phyloP scores from a whole-genome alignment of 345 rosid species.

The Aquilaria malaccensis region DNA sequence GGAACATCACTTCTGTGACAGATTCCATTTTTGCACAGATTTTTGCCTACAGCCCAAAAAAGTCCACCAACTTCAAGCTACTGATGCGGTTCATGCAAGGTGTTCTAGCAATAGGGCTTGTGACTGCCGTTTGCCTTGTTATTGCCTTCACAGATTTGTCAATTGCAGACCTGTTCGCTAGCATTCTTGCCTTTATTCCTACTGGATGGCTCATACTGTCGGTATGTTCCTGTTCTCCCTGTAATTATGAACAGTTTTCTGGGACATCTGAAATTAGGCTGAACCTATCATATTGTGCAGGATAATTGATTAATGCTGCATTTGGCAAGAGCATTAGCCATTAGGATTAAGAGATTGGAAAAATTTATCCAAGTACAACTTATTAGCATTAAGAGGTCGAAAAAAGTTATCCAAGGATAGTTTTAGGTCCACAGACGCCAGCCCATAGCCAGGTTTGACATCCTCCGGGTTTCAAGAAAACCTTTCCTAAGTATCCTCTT shows the following conservation, averaged over 20 bases:
- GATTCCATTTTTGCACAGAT: constrained; percentile 38
- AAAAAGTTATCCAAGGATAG: too few relatives aligned
- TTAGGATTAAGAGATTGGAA: background rate
- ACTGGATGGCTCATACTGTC: constrained; percentile 85
- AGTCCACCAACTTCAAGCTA: constrained; percentile 53
- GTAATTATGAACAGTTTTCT: background rate
- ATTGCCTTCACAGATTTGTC: constrained; percentile 52
- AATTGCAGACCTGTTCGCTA: constrained; percentile 73
- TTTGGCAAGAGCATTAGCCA: too few relatives aligned
- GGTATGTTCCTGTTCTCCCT: constrained; percentile 30
- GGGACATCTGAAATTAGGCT: too few relatives aligned
- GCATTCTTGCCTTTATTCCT: constrained; percentile 81
- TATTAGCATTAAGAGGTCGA: too few relatives aligned
- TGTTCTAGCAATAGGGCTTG: constrained; percentile 51
- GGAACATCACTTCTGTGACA: too few relatives aligned
- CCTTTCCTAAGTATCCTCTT: too few relatives aligned
- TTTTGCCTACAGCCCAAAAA: constrained; percentile 70
- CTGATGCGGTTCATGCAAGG: constrained; percentile 80
- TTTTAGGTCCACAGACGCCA: too few relatives aligned
- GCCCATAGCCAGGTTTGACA: too few relatives aligned
- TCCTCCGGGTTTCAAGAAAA: too few relatives aligned
- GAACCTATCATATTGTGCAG: too few relatives aligned
- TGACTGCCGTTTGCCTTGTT: constrained; percentile 56
- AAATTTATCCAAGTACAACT: background rate
- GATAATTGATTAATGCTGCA: too few relatives aligned